These are phyloP conservation scores for Hura crepitans DNA, from an alignment of 441 rosid species.

Conservation along the genomic window DNA sequence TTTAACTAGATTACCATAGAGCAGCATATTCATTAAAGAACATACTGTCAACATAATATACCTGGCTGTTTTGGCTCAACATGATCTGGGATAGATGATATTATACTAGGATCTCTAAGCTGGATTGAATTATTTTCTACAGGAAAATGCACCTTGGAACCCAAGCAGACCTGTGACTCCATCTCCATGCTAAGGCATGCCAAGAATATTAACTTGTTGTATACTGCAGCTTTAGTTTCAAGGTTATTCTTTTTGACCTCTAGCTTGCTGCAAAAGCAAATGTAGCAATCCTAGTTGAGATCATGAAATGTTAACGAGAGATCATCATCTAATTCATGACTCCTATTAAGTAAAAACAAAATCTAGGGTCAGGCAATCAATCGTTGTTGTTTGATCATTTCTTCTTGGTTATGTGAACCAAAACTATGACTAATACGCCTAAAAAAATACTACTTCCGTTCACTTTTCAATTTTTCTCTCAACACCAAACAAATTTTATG, in stretches of 20 bases:
- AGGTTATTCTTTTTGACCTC: constrained; percentile 19
- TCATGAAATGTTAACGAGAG: background rate
- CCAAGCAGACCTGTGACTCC: constrained; percentile 42
- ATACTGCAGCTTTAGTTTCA: constrained; percentile 25
- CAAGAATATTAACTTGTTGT: constrained; percentile 29
- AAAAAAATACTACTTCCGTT: background rate
- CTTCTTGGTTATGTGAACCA: background rate
- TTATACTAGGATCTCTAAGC: constrained; percentile 39
- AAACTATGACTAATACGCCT: background rate
- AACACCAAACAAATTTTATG: background rate
- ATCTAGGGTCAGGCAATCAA: background rate
- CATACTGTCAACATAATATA: constrained; percentile 27
- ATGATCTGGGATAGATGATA: constrained; percentile 35
- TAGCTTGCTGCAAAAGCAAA: constrained; percentile 21
- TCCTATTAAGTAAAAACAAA: background rate
- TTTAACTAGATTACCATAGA: background rate
- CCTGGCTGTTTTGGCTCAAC: constrained; percentile 50
- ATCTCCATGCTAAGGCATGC: constrained; percentile 44
- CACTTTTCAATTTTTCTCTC: background rate
- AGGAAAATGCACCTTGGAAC: constrained; percentile 35
- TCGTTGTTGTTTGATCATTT: background rate
- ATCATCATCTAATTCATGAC: background rate
- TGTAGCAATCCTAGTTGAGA: constrained; percentile 9
- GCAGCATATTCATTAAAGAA: constrained; percentile 12
- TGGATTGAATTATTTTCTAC: constrained; percentile 41